These are phyloP conservation scores for carrot (Daucus carota) DNA, from an alignment of 129 eudicot genomes.

Conservation along the genomic window DH1_v3.0 NC_030385.2:2141001-2141500, in stretches of 20 bases:
- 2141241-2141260: conserved; percentile 43
- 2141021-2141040: conserved; percentile 44
- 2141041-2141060: conserved; percentile 47
- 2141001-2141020: conserved; percentile 36
- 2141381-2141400: conserved; percentile 52
- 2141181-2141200: conserved; percentile 52
- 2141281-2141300: conserved; percentile 48
- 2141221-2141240: conserved; percentile 30
- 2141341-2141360: conserved; percentile 30
- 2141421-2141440: conserved; percentile 26
- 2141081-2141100: conserved; percentile 40
- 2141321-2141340: conserved; percentile 43
- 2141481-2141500: conserved; percentile 32
- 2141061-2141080: conserved; percentile 31
- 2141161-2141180: conserved; percentile 28
- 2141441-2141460: conserved; percentile 28
- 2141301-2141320: conserved; percentile 34
- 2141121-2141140: conserved; percentile 38
- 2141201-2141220: conserved; percentile 42
- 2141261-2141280: conserved; percentile 48
- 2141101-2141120: conserved; percentile 48
- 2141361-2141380: conserved; percentile 37
- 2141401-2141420: conserved; percentile 38
- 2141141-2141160: conserved; percentile 29
- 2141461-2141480: conserved; percentile 37